These are phyloP conservation scores for Myxozyma udenii DNA, from an alignment of 805 yeast genomes.

Conservation along the genomic window DNA sequence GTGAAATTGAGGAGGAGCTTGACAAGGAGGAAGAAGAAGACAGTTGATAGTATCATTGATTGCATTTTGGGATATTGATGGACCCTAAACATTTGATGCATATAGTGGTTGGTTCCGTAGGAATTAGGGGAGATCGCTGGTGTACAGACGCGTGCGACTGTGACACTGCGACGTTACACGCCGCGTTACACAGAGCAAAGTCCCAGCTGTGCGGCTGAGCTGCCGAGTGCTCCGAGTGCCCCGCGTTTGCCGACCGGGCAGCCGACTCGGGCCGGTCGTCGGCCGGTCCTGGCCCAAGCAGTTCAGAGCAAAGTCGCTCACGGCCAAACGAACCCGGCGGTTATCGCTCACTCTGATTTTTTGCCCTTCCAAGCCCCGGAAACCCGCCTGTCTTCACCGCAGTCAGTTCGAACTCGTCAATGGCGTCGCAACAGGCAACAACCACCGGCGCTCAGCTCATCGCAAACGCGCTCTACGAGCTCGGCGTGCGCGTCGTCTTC, in stretches of 20 bases:
- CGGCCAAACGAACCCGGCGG: background rate
- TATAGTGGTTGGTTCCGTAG: background rate
- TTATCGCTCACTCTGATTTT: background rate
- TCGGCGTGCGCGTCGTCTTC: constrained; percentile 58
- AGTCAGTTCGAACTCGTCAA: background rate
- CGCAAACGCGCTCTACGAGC: constrained; percentile 46
- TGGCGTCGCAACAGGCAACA: constrained; percentile 4
- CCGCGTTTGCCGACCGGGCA: background rate
- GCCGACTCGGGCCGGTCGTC: no score
- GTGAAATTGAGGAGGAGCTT: constrained; percentile 5
- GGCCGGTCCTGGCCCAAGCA: background rate
- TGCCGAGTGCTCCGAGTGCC: background rate
- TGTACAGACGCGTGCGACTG: no score
- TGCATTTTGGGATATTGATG: background rate
- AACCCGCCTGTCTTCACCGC: background rate
- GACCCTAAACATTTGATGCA: background rate
- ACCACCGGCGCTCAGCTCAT: constrained; percentile 42
- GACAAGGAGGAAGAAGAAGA: background rate
- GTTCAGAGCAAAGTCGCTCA: background rate
- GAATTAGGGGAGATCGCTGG: background rate
- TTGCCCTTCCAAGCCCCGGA: background rate
- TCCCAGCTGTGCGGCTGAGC: background rate
- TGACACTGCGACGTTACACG: background rate
- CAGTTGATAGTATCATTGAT: background rate
- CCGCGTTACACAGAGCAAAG: background rate